These are phyloP conservation scores for Komagataella pastoris DNA, from an alignment of 805 yeast genomes.

Conservation along the genomic window DNA sequence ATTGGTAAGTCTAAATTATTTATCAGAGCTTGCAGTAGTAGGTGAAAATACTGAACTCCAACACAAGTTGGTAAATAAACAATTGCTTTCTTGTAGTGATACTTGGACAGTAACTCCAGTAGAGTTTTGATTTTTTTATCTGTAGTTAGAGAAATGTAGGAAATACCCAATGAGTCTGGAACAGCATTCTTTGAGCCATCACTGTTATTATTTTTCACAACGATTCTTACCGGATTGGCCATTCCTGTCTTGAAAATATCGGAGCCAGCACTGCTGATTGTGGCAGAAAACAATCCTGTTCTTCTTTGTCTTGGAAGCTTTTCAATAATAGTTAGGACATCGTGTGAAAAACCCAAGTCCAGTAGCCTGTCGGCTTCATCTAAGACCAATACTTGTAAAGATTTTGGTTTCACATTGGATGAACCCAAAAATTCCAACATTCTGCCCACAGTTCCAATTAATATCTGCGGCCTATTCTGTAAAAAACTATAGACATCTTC, in stretches of 20 bases:
- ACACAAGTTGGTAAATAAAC: slow-evolving; percentile 90
- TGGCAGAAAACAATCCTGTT: slow-evolving; percentile 90
- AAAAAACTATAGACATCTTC: slow-evolving; percentile 58
- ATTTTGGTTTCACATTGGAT: slow-evolving; percentile 39
- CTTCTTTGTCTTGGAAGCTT: slow-evolving; percentile 81
- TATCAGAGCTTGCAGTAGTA: slow-evolving; percentile 31
- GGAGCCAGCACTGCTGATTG: slow-evolving; percentile 71
- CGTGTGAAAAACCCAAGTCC: slow-evolving; percentile 62
- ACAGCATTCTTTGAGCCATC: slow-evolving; percentile 24
- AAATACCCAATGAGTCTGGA: slow-evolving; percentile 54
- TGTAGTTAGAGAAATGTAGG: slow-evolving; percentile 47
- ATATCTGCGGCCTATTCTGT: slow-evolving; percentile 48
- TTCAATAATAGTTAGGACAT: slow-evolving; percentile 53
- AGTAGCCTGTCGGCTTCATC: slow-evolving; percentile 91
- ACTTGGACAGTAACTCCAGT: slow-evolving; percentile 35
- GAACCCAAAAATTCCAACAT: slow-evolving; percentile 59
- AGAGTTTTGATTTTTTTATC: slow-evolving; percentile 47
- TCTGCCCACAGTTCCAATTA: slow-evolving; percentile 92
- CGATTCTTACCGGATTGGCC: slow-evolving; percentile 82
- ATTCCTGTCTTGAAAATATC: slow-evolving; percentile 78
- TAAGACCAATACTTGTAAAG: slow-evolving; percentile 62
- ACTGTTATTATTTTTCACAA: slow-evolving; percentile 43
- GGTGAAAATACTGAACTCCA: slow-evolving; percentile 66
- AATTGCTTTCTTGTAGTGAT: slow-evolving; percentile 63
- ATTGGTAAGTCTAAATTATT: slow-evolving; percentile 9